Evolutionary conservation across 495 filamentous ascomycete species (phyloP), one percentile per base, ranked within the genome.

Genomic region (Chaetomium cochliodes): DNA sequence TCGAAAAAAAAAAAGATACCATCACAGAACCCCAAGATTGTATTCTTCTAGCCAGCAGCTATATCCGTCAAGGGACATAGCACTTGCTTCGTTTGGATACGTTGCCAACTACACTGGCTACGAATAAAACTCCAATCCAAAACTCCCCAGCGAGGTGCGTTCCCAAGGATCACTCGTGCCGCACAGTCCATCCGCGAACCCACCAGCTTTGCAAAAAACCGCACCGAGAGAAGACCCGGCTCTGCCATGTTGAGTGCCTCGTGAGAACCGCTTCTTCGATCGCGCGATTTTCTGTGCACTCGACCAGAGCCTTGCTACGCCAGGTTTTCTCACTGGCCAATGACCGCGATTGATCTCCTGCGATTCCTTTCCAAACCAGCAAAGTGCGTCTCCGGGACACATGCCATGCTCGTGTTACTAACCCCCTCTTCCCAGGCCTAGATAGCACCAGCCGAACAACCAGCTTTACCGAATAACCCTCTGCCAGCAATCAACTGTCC

Each of bases 341-440:
- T 97, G 93, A 93, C 85, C 87, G 87, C 87, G 78, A 88, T 87
- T 81, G 92, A 96, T 78, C 88, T 97, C 70, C 86, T 97, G 73
- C 91, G 92, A 81, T 92, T 96, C 81, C 86, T 97, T 67, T 96
- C 91, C 66, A 96, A 96, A 83, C 93, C 92, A 72, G 92, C 91
- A 74, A 97, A 97, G 93, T 98, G 78, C 77, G 55, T 23, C 15
- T 58, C 41, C 47, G 22, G 30, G 58, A 49, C 47, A 6, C 52
- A 15, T 44, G 44, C 3, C 30, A 50, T 11, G 3, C 7, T 18
- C 12, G 0, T 22, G 15, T n/a, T 30, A 59, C 68, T 72, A 47
- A 74, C 66, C 22, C 26, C 30, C 57, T 63, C 18, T 54, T 37
- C 26, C 30, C 68, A 97, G 93, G 85, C 92, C 92, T 77, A 85